Evolutionary conservation across 2,329 filamentous ascomycete species (phyloP).

Genomic region (Ramularia endophylla): DNA sequence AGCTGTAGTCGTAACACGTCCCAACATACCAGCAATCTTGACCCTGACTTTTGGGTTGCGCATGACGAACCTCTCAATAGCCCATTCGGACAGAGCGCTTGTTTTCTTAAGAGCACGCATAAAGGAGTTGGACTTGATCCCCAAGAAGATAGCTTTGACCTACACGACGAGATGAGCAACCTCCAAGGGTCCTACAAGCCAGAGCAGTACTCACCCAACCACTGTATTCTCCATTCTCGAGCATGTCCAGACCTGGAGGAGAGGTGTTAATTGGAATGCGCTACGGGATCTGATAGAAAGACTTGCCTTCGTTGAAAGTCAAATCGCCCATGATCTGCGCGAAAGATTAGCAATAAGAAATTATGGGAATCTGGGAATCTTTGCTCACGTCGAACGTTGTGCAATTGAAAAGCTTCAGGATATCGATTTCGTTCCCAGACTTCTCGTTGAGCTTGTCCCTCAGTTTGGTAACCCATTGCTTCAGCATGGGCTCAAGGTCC

Average conservation of each 20-base stretch:
- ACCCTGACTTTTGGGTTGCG: constrained; percentile 10
- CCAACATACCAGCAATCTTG: constrained; percentile 1
- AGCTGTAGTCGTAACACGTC: too few relatives aligned
- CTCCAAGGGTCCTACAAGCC: too few relatives aligned
- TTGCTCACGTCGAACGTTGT: constrained; percentile 24
- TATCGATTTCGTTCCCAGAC: constrained; percentile 20
- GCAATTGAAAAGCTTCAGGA: constrained; percentile 29
- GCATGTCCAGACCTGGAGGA: constrained; percentile 17
- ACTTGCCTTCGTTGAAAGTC: constrained; percentile 23
- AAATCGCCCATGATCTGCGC: constrained; percentile 28
- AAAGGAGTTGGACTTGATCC: constrained; percentile 16
- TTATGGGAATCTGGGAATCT: not conserved
- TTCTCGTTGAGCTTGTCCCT: constrained; percentile 19
- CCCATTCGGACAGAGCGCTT: constrained; percentile 8
- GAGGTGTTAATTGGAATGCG: not conserved
- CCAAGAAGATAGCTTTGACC: constrained; percentile 20
- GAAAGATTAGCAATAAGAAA: too few relatives aligned
- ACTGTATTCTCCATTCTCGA: constrained; percentile 26
- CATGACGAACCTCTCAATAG: constrained; percentile 13
- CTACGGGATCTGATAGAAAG: too few relatives aligned
- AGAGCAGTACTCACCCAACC: constrained; percentile 15
- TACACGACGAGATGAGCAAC: not conserved
- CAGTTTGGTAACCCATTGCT: constrained; percentile 23
- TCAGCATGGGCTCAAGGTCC: constrained; percentile 28
- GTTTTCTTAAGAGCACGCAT: constrained; percentile 12